These are phyloP conservation scores for Cryptococcus maquisensis DNA, from an alignment of 1,284 basidiomycete genomes.

Conservation along the genomic window DNA sequence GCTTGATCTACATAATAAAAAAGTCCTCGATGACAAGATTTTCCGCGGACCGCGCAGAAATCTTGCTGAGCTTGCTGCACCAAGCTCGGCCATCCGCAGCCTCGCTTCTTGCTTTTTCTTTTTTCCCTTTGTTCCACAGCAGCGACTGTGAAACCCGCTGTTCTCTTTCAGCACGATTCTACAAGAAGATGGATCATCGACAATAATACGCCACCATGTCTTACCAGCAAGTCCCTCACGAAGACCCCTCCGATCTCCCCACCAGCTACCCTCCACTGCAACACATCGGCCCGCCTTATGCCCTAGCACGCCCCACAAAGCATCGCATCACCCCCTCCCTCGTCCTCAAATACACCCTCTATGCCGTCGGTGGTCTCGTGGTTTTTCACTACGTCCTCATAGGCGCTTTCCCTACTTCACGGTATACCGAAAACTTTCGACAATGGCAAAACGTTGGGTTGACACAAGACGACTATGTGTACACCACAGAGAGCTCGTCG, in stretches of 20 bases:
- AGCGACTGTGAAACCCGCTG: too few species aligned
- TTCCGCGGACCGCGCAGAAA: too few species aligned
- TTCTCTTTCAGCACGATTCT: too few species aligned
- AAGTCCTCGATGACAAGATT: too few species aligned
- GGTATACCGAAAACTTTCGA: constrained; percentile 8
- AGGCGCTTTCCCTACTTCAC: constrained; percentile 20
- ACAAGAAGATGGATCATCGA: too few species aligned
- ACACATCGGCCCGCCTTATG: constrained; percentile 5
- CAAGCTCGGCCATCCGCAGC: too few species aligned
- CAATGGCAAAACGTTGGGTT: neutral
- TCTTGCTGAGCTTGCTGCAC: too few species aligned
- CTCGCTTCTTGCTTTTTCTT: neutral
- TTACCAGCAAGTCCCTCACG: neutral
- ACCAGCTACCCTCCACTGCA: neutral
- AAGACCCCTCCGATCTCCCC: neutral
- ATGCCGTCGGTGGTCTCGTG: constrained; percentile 5
- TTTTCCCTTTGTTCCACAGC: neutral
- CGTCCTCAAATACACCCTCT: constrained; percentile 17
- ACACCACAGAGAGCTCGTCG: neutral
- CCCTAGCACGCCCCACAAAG: constrained; percentile 1
- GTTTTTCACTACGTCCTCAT: constrained; percentile 22
- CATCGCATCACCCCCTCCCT: constrained; percentile 2
- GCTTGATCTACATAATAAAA: too few species aligned
- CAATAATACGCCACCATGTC: neutral
- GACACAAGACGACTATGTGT: neutral